These are phyloP conservation scores for Venturia nashicola DNA, from an alignment of 2,329 filamentous ascomycete species.

Conservation along the genomic window DNA sequence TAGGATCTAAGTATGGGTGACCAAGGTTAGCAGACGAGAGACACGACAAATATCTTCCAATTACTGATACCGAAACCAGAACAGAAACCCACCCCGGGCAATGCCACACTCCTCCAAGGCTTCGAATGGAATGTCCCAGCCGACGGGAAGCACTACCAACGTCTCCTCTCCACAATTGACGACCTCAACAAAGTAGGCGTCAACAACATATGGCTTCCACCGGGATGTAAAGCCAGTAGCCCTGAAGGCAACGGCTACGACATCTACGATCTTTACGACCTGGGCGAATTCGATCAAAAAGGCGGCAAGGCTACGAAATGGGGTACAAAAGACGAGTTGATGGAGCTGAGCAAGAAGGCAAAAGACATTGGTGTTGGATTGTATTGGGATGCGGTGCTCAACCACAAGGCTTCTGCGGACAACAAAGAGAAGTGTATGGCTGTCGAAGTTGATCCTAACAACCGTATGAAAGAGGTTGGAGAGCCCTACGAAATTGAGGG, in stretches of 20 bases:
- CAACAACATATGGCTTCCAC: slow-evolving; percentile 55
- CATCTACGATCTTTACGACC: slow-evolving; percentile 55
- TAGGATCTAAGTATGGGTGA: background rate
- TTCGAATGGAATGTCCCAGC: slow-evolving; percentile 63
- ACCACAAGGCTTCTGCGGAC: slow-evolving; percentile 61
- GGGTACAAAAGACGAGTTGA: slow-evolving; percentile 51
- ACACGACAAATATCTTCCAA: too few relatives aligned
- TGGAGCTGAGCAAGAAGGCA: slow-evolving; percentile 39
- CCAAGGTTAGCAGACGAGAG: background rate
- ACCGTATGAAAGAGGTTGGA: slow-evolving; percentile 43
- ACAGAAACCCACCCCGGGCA: slow-evolving; percentile 21
- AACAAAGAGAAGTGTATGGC: slow-evolving; percentile 49
- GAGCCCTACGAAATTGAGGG: slow-evolving; percentile 51
- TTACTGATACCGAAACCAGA: background rate
- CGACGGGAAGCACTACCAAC: slow-evolving; percentile 48
- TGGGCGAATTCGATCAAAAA: slow-evolving; percentile 65
- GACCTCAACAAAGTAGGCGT: slow-evolving; percentile 48
- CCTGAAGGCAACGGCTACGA: slow-evolving; percentile 50
- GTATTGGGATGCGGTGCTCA: slow-evolving; percentile 60
- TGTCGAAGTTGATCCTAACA: slow-evolving; percentile 47
- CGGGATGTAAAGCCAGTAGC: slow-evolving; percentile 55
- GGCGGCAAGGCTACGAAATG: slow-evolving; percentile 52
- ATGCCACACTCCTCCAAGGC: slow-evolving; percentile 51
- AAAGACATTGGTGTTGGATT: slow-evolving; percentile 42
- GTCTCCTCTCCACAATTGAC: slow-evolving; percentile 40